Evolutionary conservation across 305 asterid species (phyloP), one percentile per base, ranked within the genome.

Genomic region (Fraxinus platypoda): DNA sequence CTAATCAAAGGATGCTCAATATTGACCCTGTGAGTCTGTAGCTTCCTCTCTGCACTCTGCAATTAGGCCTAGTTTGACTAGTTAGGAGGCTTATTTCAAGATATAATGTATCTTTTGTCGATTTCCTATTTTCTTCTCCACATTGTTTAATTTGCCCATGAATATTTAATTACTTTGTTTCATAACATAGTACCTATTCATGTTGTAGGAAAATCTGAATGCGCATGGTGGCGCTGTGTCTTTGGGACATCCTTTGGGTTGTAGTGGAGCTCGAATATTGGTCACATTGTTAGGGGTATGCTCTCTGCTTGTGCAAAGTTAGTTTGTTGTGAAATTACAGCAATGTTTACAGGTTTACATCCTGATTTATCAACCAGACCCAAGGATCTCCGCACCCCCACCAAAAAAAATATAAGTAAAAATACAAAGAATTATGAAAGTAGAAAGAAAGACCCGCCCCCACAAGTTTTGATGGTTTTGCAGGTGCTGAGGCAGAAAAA

Each of bases 181-280:
- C 54, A 15, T 81, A 11, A 74, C 64, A 38, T 59, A 75, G 70
- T 81, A 34, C 43, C 33, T 15, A 49, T 75, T 78, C 30, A 64
- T n/a, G 49, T 85, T 81, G 68, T 84, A 94, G 98, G 94, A 86
- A 64, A 87, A 86, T 81, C 81, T 96, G 78, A 96, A 96, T 85
- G 94, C 82, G 70, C 98, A 96, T 28, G 99, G 99, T 0, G 98
- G 99, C 78, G 98, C 94, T 43, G 99, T 94, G 81, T 92, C 97
- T 17, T 84, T 93, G 90, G 99, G 99, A 80, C 98, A 94, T 86
- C 98, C 99, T 38, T 17, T 96, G 64, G 98, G 99, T 78, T 96
- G 98, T 87, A 93, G 99, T 82, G 99, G 97, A 88, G 99, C 98
- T 34, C 94, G 98, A 68, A 94, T 96, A 85, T 84, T 96, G 91